phyloP scores from a whole-genome alignment of 2,329 filamentous ascomycete species.

The Aschersonia sp. region DNA sequence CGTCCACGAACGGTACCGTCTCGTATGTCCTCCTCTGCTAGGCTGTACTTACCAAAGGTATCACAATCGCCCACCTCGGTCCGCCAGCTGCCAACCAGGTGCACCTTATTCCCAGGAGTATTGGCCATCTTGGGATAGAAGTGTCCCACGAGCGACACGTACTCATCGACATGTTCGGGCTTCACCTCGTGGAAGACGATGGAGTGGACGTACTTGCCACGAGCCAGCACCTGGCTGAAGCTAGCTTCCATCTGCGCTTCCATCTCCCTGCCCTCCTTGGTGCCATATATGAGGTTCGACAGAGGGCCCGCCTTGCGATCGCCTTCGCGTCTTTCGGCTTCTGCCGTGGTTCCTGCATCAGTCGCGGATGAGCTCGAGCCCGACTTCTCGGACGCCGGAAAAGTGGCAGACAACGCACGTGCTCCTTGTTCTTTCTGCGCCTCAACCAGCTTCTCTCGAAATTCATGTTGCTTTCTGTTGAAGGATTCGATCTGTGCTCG shows the following conservation, averaged over 20 bases:
- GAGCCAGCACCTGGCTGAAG: constrained; percentile 86
- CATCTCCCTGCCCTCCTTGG: constrained; percentile 84
- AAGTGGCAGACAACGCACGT: constrained; percentile 47
- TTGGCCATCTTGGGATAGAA: constrained; percentile 90
- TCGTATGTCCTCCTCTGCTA: too few species aligned
- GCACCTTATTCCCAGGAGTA: constrained; percentile 78
- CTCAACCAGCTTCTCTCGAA: constrained; percentile 68
- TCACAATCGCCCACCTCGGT: constrained; percentile 96
- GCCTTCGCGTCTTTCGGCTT: constrained; percentile 39
- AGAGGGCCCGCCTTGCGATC: constrained; percentile 59
- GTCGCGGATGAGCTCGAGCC: constrained; percentile 21
- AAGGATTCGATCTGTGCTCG: constrained; percentile 60
- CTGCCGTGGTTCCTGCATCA: constrained; percentile 29
- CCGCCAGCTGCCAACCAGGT: constrained; percentile 94
- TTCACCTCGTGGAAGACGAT: constrained; percentile 95
- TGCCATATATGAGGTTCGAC: constrained; percentile 88
- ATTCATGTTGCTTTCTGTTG: constrained; percentile 70
- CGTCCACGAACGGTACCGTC: too few species aligned
- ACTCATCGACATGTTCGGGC: constrained; percentile 90
- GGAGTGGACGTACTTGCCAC: constrained; percentile 96
- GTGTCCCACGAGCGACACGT: constrained; percentile 71
- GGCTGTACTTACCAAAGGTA: constrained; percentile 60
- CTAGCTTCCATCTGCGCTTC: constrained; percentile 93
- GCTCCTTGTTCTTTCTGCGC: constrained; percentile 73
- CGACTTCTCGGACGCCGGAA: constrained; percentile 25